Conservation (phyloP, 345 rosid species). For the Heritiera fomes region DNA sequence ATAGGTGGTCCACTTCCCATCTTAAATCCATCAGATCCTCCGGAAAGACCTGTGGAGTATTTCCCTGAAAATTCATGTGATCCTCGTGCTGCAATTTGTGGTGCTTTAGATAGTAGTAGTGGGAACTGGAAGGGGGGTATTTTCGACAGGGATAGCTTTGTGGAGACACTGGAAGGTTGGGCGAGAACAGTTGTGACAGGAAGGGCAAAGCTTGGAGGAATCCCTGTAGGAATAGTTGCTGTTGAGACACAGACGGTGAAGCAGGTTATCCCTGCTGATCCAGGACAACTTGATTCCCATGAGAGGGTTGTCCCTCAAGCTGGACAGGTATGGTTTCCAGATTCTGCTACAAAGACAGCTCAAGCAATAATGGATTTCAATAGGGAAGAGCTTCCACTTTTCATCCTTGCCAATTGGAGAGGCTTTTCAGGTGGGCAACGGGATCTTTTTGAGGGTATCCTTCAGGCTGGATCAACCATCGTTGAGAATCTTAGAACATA, state of each 20-base stretch:
- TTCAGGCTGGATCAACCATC: constrained; percentile 97
- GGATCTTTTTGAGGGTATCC: constrained; percentile 98
- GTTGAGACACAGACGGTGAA: constrained; percentile 98
- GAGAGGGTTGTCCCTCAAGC: constrained; percentile 99
- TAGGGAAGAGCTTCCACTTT: constrained; percentile 90
- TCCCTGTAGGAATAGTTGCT: constrained; percentile 95
- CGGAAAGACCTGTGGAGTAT: constrained; percentile 88
- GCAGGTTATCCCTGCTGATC: constrained; percentile 99
- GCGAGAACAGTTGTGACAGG: constrained; percentile 99
- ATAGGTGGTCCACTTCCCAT: constrained; percentile 86
- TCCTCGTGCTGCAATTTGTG: constrained; percentile 96
- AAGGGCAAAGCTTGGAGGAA: constrained; percentile 98
- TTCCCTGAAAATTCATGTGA: constrained; percentile 89
- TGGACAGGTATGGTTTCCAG: constrained; percentile 99
- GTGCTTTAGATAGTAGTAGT: constrained; percentile 45
- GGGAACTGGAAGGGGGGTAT: constrained; percentile 97
- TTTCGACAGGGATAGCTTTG: constrained; percentile 89
- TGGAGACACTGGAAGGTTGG: constrained; percentile 97
- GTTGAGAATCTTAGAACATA: constrained; percentile 97
- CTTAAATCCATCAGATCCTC: constrained; percentile 61
- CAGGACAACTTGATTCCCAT: constrained; percentile 99
- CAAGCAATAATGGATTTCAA: constrained; percentile 97
- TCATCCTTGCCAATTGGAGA: constrained; percentile 98
- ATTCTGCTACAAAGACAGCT: constrained; percentile 95
- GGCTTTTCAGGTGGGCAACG: constrained; percentile 99